Base-by-base conservation (phyloP, 2,329 filamentous ascomycete species). In the Talaromyces rugulosus region DNA sequence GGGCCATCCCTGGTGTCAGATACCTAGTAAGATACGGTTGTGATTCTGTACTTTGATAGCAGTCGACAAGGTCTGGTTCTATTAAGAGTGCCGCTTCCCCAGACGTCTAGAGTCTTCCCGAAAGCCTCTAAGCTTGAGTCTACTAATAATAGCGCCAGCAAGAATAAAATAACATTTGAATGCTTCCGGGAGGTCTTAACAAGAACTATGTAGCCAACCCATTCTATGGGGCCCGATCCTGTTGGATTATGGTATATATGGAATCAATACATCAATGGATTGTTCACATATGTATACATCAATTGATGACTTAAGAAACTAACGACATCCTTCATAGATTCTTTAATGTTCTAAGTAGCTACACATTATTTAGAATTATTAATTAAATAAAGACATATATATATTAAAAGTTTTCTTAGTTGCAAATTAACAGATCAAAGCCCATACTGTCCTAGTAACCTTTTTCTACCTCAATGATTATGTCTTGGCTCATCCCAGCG, bases 401-500 rank as follows among this genome's bases (percentile, higher is more conserved):
- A 16, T 16, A 40, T 16, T 40, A 16, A n/a, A n/a, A 40, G 23
- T 40, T 40, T n/a, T n/a, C 16, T n/a, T 16, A 40, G 8, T 7
- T n/a, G 14, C 36, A 40, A 23, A 40, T 40, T n/a, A 40, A n/a
- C 16, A n/a, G n/a, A 40, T 14, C 36, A 40, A 16, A 40, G 14
- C 5, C 14, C 36, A 40, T 1, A 40, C 7, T 16, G 16, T 11
- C 34, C 36, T 5, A 40, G 2, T 40, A 2, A 1, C 4, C 4
- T n/a, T 7, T 47, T 47, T 27, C 4, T 8, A 27, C 8, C 8
- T 66, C 61, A 81, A 65, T 81, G 80, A 62, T 81, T 82, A 65
- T 82, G 77, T 51, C 78, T 71, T 5, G 76, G 78, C 8, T 71
- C 70, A n/a, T 74, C 73, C 51, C 72, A 71, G 8, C 64, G 70